Percentiles rank a stretch among this genome's conserved stretches.
phyloP scores from a whole-genome alignment of 805 yeast species.

The Myxozyma neglecta region DNA sequence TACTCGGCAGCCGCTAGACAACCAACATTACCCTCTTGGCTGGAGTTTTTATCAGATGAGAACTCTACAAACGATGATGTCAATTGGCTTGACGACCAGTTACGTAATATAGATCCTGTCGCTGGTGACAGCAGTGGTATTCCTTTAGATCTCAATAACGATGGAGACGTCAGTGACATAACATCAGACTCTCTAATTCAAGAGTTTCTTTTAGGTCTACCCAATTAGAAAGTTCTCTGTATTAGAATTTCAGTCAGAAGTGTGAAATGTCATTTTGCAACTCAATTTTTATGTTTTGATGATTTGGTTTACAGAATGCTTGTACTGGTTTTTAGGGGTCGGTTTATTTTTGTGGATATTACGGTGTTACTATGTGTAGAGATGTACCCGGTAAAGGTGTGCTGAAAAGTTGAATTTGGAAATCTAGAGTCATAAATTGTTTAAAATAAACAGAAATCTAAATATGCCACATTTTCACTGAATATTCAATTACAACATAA shows the following conservation, averaged over 20 bases:
- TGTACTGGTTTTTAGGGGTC: too few species aligned
- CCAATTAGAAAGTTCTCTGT: neutral
- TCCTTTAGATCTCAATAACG: neutral
- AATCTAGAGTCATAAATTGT: too few species aligned
- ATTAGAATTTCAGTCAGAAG: too few species aligned
- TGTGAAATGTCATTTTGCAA: too few species aligned
- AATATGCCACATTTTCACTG: neutral
- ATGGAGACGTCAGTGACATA: neutral
- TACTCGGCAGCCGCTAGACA: conserved; percentile 19
- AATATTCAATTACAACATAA: neutral
- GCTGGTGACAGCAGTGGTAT: neutral
- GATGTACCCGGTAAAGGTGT: too few species aligned
- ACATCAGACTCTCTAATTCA: neutral
- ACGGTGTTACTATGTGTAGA: too few species aligned
- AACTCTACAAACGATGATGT: conserved; percentile 2
- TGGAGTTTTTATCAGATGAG: conserved; percentile 24
- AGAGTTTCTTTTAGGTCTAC: neutral
- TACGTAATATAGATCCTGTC: neutral
- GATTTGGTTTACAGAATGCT: too few species aligned
- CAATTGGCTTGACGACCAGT: conserved; percentile 2
- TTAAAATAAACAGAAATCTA: neutral
- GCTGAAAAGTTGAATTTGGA: too few species aligned
- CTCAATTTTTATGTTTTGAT: too few species aligned
- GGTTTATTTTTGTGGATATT: too few species aligned
- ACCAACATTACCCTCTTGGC: conserved; percentile 26